Evolutionary conservation across 2,329 filamentous ascomycete species (phyloP).

Genomic region (Ilyonectria destructans): DNA sequence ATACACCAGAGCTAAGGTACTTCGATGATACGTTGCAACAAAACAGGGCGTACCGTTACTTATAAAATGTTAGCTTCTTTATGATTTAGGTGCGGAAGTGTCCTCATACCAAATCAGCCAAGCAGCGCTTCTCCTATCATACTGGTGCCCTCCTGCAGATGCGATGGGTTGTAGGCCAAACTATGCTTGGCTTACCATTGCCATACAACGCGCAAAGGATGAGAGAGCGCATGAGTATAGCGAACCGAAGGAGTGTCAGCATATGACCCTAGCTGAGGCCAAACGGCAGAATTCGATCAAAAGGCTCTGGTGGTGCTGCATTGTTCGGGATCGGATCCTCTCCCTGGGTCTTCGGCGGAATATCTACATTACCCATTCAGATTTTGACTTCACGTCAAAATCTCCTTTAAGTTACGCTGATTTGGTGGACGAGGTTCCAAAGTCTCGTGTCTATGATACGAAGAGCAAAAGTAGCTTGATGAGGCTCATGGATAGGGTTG

Average conservation of each 20-base stretch:
- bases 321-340: neutral
- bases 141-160: neutral
- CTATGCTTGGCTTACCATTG: neutral
- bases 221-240: neutral
- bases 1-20: neutral
- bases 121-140: neutral
- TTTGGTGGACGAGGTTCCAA: neutral
- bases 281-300: neutral
- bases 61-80: neutral
- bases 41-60: neutral
- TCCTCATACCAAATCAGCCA: neutral
- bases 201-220: neutral
- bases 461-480: neutral
- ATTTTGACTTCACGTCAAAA: neutral
- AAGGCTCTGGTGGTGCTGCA: neutral
- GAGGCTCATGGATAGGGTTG: neutral
- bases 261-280: neutral
- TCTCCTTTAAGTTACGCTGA: neutral
- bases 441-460: neutral
- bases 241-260: neutral
- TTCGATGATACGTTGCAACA: too few species aligned
- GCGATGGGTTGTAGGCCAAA: neutral
- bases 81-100: neutral
- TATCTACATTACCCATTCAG: neutral
- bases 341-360: neutral